These are phyloP conservation scores for Psilocybe cubensis DNA, from an alignment of 768 basidiomycete genomes.

Conservation along the genomic window DNA sequence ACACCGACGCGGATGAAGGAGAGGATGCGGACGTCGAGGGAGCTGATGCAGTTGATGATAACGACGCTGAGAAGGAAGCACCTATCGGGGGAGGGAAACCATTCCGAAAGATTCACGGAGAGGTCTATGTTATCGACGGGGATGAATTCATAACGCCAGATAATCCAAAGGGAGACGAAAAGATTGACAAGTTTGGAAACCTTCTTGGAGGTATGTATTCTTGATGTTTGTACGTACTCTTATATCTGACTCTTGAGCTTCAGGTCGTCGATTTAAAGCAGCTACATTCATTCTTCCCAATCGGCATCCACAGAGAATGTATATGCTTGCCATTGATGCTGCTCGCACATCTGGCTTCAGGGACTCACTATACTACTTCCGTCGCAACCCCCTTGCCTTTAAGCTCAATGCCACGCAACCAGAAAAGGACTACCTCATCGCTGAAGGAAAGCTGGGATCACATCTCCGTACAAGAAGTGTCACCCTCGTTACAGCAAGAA, in stretches of 20 bases:
- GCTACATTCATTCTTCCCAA: conserved; percentile 86
- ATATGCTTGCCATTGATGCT: conserved; percentile 97
- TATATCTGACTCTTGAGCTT: background rate
- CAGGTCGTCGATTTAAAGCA: conserved; percentile 89
- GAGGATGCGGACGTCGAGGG: conserved; percentile 26
- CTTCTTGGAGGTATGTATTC: conserved; percentile 74
- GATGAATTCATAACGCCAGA: conserved; percentile 89
- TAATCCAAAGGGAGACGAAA: conserved; percentile 87
- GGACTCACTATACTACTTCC: conserved; percentile 98
- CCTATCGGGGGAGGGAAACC: conserved; percentile 63
- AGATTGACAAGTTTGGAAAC: conserved; percentile 86
- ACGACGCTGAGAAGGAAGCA: conserved; percentile 44
- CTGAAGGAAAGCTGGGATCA: conserved; percentile 83
- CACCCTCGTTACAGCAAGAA: conserved; percentile 90
- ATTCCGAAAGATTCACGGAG: conserved; percentile 74
- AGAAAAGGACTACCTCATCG: conserved; percentile 93
- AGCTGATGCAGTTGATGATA: conserved; percentile 35
- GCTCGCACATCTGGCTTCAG: conserved; percentile 95
- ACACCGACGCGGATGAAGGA: conserved; percentile 19
- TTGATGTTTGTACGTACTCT: background rate
- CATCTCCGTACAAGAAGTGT: conserved; percentile 92
- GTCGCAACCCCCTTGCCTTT: conserved; percentile 86
- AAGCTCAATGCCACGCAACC: conserved; percentile 88
- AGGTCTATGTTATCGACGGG: conserved; percentile 77
- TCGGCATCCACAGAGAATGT: conserved; percentile 81